Evolutionary conservation across 2,329 filamentous ascomycete genomes (phyloP).

Genomic region (Aspergillus texensis): DNA sequence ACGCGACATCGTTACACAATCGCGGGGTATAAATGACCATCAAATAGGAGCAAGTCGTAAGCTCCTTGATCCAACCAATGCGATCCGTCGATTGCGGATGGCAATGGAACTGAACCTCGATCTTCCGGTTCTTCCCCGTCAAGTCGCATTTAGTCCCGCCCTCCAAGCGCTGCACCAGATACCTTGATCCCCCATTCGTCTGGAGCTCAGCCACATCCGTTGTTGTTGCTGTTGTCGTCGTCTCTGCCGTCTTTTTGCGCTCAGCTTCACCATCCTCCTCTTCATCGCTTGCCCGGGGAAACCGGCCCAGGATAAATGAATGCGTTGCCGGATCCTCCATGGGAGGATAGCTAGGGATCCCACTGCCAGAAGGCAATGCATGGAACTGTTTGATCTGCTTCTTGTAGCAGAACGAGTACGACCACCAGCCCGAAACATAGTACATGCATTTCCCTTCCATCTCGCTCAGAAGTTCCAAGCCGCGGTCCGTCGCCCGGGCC

Average conservation of each 20-base stretch:
- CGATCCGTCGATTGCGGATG: constrained; percentile 73
- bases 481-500: constrained; percentile 72
- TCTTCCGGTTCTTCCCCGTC: constrained; percentile 76
- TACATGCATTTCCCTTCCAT: constrained; percentile 83
- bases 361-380: constrained; percentile 70
- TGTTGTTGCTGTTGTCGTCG: constrained; percentile 24
- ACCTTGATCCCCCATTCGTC: constrained; percentile 79
- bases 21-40: constrained; percentile 92
- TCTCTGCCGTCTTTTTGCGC: constrained; percentile 27
- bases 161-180: constrained; percentile 79
- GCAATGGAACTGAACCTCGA: constrained; percentile 81
- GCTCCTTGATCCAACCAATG: constrained; percentile 91
- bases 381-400: constrained; percentile 88
- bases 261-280: constrained; percentile 31
- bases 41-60: constrained; percentile 85
- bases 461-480: constrained; percentile 76
- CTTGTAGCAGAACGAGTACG: constrained; percentile 91
- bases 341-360: constrained; percentile 69
- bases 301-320: constrained; percentile 75
- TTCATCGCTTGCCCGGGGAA: constrained; percentile 43
- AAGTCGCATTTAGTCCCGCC: constrained; percentile 84
- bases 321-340: constrained; percentile 74
- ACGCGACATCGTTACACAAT: constrained; percentile 84
- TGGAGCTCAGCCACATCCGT: constrained; percentile 66
- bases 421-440: constrained; percentile 89